Percentiles rank a stretch among this genome's conserved stretches.
Evolutionary conservation across 2,329 filamentous ascomycete genomes (phyloP).

Genomic region (Xylaria sp.): DNA sequence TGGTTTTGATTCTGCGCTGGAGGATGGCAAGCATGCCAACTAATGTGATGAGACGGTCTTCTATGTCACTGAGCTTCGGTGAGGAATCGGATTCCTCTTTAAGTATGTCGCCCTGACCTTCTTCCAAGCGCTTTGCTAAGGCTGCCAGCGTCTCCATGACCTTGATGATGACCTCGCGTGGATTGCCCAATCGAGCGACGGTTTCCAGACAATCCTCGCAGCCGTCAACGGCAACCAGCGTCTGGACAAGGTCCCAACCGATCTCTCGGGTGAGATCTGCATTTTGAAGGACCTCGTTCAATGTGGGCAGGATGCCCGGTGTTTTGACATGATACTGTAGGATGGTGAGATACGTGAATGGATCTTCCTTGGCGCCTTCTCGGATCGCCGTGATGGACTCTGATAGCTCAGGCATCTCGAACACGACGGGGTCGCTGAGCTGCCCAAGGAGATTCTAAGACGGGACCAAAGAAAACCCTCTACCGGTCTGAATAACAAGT

Average conservation of each 20-base stretch:
- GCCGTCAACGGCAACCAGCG: conserved; percentile 73
- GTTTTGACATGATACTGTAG: conserved; percentile 57
- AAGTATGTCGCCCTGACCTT: conserved; percentile 53
- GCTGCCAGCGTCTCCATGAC: conserved; percentile 76
- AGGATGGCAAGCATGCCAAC: conserved; percentile 77
- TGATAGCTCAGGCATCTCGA: conserved; percentile 43
- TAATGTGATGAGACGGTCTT: conserved; percentile 71
- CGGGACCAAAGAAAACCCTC: background rate
- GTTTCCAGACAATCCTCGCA: conserved; percentile 78
- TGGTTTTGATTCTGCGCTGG: conserved; percentile 79
- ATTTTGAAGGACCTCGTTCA: conserved; percentile 76
- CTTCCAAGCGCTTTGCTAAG: conserved; percentile 59
- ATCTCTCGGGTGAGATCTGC: conserved; percentile 76
- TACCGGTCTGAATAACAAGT: background rate
- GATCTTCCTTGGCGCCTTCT: conserved; percentile 59
- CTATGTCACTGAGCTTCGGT: conserved; percentile 43
- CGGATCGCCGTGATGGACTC: conserved; percentile 49
- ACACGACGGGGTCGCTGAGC: background rate
- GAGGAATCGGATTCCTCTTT: conserved; percentile 52
- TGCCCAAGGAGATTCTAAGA: background rate
- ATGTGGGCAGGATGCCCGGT: conserved; percentile 65
- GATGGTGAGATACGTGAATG: conserved; percentile 81
- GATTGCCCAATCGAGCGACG: conserved; percentile 81
- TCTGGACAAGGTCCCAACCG: conserved; percentile 84
- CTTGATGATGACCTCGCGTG: conserved; percentile 83